Evolutionary conservation across 2,329 filamentous ascomycete genomes (phyloP), one percentile per base, ranked within the genome.

Genomic region (Aschersonia sp.): DNA sequence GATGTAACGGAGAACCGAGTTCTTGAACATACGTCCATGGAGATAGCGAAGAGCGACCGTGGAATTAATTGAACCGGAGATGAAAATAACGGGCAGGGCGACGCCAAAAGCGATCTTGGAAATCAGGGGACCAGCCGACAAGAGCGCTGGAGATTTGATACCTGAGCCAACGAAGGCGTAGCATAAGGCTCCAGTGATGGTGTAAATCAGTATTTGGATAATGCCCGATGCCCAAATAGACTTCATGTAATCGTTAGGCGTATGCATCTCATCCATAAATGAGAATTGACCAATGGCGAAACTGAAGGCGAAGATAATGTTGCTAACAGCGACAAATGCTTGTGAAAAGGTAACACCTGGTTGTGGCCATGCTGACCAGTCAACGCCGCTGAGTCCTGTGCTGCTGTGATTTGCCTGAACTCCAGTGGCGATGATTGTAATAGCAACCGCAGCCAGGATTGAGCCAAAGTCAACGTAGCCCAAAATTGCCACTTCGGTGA

Each of bases 221-320:
- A 68, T 61, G 53, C 81, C 77, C 1, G 81, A 71, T 31, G 78
- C 60, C 50, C 68, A 66, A 41, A 84, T 69, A 8, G 77, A 71
- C 59, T 68, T 67, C 51, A 55, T 50, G 48, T 59, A 67, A 52
- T 67, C 64, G 5, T 39, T 41, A 11, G 65, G 65, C 2, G 64
- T 66, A 54, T 67, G 65, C 65, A 67, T 67, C 55, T 67, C 65
- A 51, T 67, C 64, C 65, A 67, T 67, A 56, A 67, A 67, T 50
- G 59, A 62, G 57, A 67, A 67, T 54, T 67, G 65, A 57, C 63
- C 65, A 14, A 67, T 58, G 32, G 65, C 62, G 37, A 66, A 67
- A 52, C 76, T 67, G 62, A 78, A 84, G 45, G 81, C 79, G 49
- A 84, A 75, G 48, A 82, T 68, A 46, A 84, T 83, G 62, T 83